Percentiles rank a stretch among this genome's conserved stretches.
Conservation (phyloP, 2,329 filamentous ascomycete genomes). For the Polychaeton citri region DNA sequence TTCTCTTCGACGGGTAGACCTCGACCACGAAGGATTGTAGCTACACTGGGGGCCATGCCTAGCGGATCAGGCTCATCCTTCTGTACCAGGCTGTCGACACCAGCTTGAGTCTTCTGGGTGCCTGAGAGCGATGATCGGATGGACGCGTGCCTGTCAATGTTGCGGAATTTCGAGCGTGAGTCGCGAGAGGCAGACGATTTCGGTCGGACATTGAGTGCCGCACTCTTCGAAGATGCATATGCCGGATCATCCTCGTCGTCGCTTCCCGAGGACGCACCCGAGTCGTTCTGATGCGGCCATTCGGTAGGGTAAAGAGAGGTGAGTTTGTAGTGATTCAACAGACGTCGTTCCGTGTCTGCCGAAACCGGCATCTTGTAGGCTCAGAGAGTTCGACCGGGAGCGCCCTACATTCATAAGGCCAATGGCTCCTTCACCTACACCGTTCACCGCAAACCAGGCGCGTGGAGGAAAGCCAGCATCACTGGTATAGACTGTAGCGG, state of each 20-base stretch:
- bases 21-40: conserved; percentile 61
- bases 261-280: conserved; percentile 26
- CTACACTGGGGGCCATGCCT: conserved; percentile 76
- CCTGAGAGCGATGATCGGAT: conserved; percentile 48
- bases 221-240: not conserved
- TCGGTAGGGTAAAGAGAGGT: conserved; percentile 62
- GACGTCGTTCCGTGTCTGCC: conserved; percentile 46
- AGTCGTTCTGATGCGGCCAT: conserved; percentile 66
- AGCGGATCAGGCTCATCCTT: conserved; percentile 88
- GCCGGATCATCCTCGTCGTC: conserved; percentile 41
- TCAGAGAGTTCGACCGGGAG: too few relatives aligned
- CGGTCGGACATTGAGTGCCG: conserved; percentile 6
- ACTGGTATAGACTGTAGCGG: too few relatives aligned
- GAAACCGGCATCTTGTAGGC: conserved; percentile 27
- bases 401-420: too few relatives aligned
- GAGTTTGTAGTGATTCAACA: conserved; percentile 85
- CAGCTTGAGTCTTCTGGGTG: conserved; percentile 53
- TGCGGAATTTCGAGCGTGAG: conserved; percentile 70
- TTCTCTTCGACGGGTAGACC: conserved; percentile 80
- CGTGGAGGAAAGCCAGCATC: too few relatives aligned
- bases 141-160: conserved; percentile 63
- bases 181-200: conserved; percentile 30
- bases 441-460: too few relatives aligned
- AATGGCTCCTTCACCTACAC: too few relatives aligned
- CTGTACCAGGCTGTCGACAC: conserved; percentile 65